Evolutionary conservation across 1,139 yeast species (phyloP).

Genomic region (Taphrina sp.): DNA sequence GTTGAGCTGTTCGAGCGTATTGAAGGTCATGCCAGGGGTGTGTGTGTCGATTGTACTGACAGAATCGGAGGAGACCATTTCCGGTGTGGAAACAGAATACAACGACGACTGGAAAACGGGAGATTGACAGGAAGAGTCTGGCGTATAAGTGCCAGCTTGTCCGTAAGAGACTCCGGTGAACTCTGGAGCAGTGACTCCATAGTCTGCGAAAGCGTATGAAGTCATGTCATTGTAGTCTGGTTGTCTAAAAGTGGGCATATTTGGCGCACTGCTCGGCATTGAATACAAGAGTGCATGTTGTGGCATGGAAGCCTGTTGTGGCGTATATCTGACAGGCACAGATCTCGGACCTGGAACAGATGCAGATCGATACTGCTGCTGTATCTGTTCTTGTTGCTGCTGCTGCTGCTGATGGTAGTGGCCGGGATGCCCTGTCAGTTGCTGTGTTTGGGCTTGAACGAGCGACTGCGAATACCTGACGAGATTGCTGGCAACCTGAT

Average conservation of each 20-base stretch:
- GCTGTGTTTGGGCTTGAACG: slow-evolving; percentile 25
- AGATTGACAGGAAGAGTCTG: slow-evolving; percentile 6
- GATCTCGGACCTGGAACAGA: neutral
- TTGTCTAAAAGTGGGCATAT: neutral
- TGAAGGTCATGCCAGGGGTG: neutral
- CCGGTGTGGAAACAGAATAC: slow-evolving; percentile 21
- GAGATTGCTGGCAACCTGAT: slow-evolving; percentile 10
- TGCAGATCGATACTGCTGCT: neutral
- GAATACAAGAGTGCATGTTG: neutral
- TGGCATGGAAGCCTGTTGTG: neutral
- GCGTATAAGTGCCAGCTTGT: slow-evolving; percentile 1
- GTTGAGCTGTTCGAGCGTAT: neutral
- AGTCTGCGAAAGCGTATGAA: neutral
- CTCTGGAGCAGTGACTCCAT: neutral
- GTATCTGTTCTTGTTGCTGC: neutral
- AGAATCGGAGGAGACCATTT: slow-evolving; percentile 25
- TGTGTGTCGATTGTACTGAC: slow-evolving; percentile 13
- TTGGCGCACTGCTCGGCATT: neutral
- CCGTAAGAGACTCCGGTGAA: neutral
- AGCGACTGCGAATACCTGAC: slow-evolving; percentile 24
- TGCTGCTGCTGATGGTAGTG: neutral
- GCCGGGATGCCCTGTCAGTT: slow-evolving; percentile 12
- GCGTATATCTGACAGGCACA: no score
- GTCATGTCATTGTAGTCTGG: neutral
- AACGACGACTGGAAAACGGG: slow-evolving; percentile 1